Evolutionary conservation across 306 rosid genomes (phyloP).

Genomic region (Cucurbita ficifolia): DNA sequence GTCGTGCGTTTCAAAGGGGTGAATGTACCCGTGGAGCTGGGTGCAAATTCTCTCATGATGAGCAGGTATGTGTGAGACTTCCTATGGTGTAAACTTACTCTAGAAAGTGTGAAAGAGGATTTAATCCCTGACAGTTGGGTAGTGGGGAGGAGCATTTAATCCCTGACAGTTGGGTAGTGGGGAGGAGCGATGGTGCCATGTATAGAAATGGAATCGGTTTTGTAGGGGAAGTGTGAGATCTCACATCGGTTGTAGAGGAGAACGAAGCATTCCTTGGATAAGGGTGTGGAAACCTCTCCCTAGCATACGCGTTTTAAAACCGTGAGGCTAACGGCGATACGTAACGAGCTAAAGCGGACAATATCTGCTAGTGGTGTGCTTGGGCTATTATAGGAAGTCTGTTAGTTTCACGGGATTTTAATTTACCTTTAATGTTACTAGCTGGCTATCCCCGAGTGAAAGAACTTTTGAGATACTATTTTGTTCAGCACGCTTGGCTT

Average conservation of each 20-base stretch:
- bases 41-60: constrained; percentile 86
- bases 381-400: too few species aligned
- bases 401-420: background rate
- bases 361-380: too few species aligned
- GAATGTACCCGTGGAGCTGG: constrained; percentile 83
- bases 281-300: too few species aligned
- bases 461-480: background rate
- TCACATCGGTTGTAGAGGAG: too few species aligned
- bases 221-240: background rate
- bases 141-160: too few species aligned
- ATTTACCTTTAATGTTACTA: background rate
- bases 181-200: background rate
- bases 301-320: too few species aligned
- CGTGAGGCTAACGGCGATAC: too few species aligned
- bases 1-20: constrained; percentile 89
- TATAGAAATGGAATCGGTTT: background rate
- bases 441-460: background rate
- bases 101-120: background rate
- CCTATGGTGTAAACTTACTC: background rate
- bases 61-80: constrained; percentile 28
- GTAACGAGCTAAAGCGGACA: too few species aligned
- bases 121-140: background rate
- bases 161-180: background rate
- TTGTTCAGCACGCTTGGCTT: background rate
- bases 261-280: too few species aligned